Base-by-base conservation (phyloP, 805 yeast genomes). In the Candida caryicola region DNA sequence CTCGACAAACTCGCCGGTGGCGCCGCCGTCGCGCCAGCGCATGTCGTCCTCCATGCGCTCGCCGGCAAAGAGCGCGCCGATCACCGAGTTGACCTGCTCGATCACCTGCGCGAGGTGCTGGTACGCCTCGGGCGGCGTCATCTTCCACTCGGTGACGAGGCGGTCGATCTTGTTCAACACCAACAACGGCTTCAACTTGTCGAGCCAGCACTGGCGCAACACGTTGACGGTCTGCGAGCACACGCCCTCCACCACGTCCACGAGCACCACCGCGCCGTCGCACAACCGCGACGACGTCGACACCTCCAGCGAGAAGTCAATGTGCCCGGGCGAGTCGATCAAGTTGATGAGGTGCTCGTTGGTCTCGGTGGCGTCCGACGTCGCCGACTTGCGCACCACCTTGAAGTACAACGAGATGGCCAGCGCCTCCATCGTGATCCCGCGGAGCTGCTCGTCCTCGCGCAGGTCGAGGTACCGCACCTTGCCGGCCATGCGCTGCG, bases 261-360 rank as follows among this genome's bases (percentile, higher is more conserved):
- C 96, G 12, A 93, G 67, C 0, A 93, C 95, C 2, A 93, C 84
- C 0, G 98, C 96, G 31, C 98, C 98, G 57, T 93, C 99, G 66
- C 98, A 93, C 31, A 93, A 69, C 52, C 99, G 73, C 1, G 98
- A 89, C 1, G 98, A 95, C 0, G 96, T 86, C 18, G 96, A 86
- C 0, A 93, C 99, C 57, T 93, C 99, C 9, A 95, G 84, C 1
- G 95, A 84, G 59, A 93, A 93, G 63, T 93, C 99, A 43, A 93
- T 88, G 54, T 93, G 99, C n/a, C 99, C 99, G 0, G 99, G 99
- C 0, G 98, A 91, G 62, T 93, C 99, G 41, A 93, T 91, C 51
- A 93, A 73, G 56, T 93, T 93, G 55, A 93, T 83, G 39, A 93
- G 66, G 61, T 86, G 85, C 54, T 93, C 96, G 29, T 77, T 78